Conservation (phyloP, 768 basidiomycete genomes). For the Termitomyces sp. region DNA sequence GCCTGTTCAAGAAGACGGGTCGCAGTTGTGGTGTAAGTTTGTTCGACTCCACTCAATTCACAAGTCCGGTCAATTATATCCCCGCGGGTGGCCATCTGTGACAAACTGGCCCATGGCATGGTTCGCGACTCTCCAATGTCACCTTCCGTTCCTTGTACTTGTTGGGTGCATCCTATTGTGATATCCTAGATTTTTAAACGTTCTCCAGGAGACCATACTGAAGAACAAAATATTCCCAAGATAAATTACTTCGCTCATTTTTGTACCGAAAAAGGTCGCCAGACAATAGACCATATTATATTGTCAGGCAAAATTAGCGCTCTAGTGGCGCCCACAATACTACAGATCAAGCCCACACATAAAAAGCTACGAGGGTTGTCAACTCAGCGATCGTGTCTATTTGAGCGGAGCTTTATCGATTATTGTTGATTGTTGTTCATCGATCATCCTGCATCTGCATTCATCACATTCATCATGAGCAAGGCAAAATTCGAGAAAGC, state of each 20-base stretch:
- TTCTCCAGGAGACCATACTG: not conserved
- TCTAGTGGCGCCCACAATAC: not conserved
- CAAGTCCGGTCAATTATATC: slow-evolving; percentile 5
- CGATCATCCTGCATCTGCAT: slow-evolving; percentile 5
- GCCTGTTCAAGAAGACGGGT: not conserved
- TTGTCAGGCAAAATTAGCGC: not conserved
- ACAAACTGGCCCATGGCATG: not conserved
- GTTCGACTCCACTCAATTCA: slow-evolving; percentile 3
- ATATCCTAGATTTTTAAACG: not conserved
- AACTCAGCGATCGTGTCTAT: slow-evolving; percentile 8
- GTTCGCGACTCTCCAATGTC: not conserved
- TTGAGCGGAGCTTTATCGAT: slow-evolving; percentile 15
- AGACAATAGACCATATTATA: not conserved
- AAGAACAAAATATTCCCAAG: not conserved
- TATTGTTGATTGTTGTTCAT: slow-evolving; percentile 2
- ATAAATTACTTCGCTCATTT: not conserved
- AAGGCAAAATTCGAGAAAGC: slow-evolving; percentile 74
- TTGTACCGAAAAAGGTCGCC: not conserved
- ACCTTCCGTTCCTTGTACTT: not conserved
- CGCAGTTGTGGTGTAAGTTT: slow-evolving; percentile 1
- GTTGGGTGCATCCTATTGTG: not conserved
- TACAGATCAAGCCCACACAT: not conserved
- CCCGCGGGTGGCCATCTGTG: not conserved
- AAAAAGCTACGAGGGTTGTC: not conserved
- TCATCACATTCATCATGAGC: slow-evolving; percentile 42